Base-by-base conservation (phyloP, 805 yeast genomes). In the Diddensiella caesifluorescens region DNA sequence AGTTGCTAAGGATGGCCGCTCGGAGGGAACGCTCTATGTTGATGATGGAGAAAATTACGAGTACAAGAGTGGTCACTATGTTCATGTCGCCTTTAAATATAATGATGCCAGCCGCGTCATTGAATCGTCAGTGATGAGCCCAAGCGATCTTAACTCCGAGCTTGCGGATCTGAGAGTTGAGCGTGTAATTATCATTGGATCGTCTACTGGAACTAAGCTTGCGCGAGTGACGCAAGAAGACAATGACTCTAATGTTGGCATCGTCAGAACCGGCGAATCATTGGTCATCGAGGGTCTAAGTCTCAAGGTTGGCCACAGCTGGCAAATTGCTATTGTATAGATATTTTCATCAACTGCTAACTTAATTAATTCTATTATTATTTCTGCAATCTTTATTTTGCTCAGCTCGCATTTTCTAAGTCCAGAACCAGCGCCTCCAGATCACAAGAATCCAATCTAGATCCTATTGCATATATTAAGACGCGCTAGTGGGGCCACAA, bases 1-100 rank as follows among this genome's bases (percentile, higher is more conserved):
- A 0, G 68, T 80, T 7, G 58, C 52, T 38, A 50, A 55, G 2
- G 52, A 63, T 2, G 80, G 79, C 1, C 49, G 53, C 4, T 87
- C 89, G 0, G 60, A 61, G 0, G 83, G 84, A 1, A 60, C 64
- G 13, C 58, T 89, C 23, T 89, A 88, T 59, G 61, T 83, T 27
- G 97, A 89, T 59, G 97, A 89, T 61, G 95, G 95, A 12, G 83
- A 80, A 51, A 70, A 89, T 0, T 84, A 73, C 51, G 73, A 68
- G 33, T 77, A 77, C 56, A 47, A 59, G 23, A 50, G 63, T 1
- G 83, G 81, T 4, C 79, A 75, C 21, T 80, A 48, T 53, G 41
- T 77, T 2, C 59, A 65, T 33, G 55, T 76, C 1, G 53, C 65
- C 1, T 69, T 84, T 25, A 34, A 22, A 12, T 40, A 30, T n/a